phyloP scores from a whole-genome alignment of 2,329 filamentous ascomycete species.

The Aspergillus caelatus region DNA sequence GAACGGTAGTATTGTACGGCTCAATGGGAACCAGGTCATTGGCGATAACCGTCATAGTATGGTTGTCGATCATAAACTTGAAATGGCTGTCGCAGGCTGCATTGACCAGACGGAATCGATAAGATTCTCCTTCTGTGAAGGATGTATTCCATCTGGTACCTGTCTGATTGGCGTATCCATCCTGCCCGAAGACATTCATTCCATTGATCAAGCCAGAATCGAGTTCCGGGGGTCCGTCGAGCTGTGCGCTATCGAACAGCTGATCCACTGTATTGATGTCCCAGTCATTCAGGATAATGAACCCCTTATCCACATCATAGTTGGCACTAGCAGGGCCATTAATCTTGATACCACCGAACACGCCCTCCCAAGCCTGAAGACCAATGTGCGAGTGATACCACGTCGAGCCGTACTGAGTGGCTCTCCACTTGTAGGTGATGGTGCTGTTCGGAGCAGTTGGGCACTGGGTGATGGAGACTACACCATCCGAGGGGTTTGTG shows the following conservation, averaged over 20 bases:
- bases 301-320: constrained; percentile 42
- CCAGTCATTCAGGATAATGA: constrained; percentile 41
- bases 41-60: constrained; percentile 60
- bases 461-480: constrained; percentile 41
- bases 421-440: constrained; percentile 42
- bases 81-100: constrained; percentile 29
- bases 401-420: constrained; percentile 39
- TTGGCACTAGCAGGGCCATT: constrained; percentile 43
- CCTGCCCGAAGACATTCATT: constrained; percentile 33
- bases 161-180: constrained; percentile 25
- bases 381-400: constrained; percentile 42
- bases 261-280: constrained; percentile 27
- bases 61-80: constrained; percentile 55
- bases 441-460: constrained; percentile 38
- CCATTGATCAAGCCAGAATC: constrained; percentile 54
- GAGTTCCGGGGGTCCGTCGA: constrained; percentile 29
- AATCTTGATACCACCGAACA: constrained; percentile 61
- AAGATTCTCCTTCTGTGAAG: constrained; percentile 43
- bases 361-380: constrained; percentile 53
- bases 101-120: constrained; percentile 33
- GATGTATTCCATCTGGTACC: constrained; percentile 49
- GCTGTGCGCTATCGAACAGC: constrained; percentile 25
- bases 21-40: constrained; percentile 62
- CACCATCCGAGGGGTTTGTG: constrained; percentile 36
- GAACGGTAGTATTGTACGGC: constrained; percentile 54